Evolutionary conservation across 2,329 filamentous ascomycete genomes (phyloP), one percentile per base, ranked within the genome.

Genomic region (Paraphaeosphaeria sporulosa): DNA sequence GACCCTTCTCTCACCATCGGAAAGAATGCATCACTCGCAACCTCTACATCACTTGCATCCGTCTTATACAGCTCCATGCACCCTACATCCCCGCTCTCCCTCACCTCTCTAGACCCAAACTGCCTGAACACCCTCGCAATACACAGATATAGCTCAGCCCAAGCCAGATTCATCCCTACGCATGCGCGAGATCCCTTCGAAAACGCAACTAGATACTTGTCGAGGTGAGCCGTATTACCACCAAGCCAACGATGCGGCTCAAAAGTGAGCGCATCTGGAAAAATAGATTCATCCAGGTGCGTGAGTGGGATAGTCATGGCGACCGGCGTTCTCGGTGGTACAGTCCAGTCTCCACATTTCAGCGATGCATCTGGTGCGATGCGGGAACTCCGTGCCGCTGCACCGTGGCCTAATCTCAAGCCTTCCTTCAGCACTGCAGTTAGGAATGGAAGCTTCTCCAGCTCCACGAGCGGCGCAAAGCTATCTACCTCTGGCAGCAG

Each of bases 201-300:
- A 56, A 82, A 82, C 0, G 75, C 60, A 8, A 81, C 71, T 30
- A 81, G 60, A 57, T 77, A 80, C 30, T 67, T 71, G 12, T 78
- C 69, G 7, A 79, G 66, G n/a, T 27, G 34, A 42, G 44, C 5
- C 9, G 34, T 15, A 17, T 60, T 19, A 13, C n/a, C 34, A 27
- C 23, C 21, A 8, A 79, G 62, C 77, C 76, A 79, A 12, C 77
- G 66, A 55, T 77, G 71, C 3, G 75, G 75, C 6, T 61, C 46
- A 53, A 77, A 77, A 1, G 68, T 64, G 19, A 69, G 59, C 0
- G 75, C 67, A 25, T 69, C 52, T 0, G 73, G 69, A 30, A 76
- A 76, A 19, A 80, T 70, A 9, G 64, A 60, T 34, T 66, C 66
- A 52, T 78, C 72, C 63, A 71, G 71, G 52, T 78, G 76, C 43